Evolutionary conservation across 2,329 filamentous ascomycete genomes (phyloP).

Genomic region (Claviceps arundinis): DNA sequence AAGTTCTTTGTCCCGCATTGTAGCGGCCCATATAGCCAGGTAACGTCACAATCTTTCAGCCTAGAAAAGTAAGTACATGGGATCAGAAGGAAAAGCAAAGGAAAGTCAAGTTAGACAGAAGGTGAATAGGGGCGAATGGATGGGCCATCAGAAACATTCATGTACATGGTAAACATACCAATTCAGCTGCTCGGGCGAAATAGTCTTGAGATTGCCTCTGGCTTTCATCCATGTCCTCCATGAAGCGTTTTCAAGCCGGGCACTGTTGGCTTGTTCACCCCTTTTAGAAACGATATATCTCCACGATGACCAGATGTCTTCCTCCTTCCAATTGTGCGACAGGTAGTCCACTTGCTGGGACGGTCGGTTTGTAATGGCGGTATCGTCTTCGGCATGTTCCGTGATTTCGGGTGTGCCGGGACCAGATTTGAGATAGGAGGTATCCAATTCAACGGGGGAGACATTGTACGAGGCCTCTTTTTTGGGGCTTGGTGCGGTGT

Average conservation of each 20-base stretch:
- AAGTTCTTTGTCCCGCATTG: slow-evolving; percentile 55
- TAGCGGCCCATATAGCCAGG: slow-evolving; percentile 90
- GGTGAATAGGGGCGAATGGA: too few relatives aligned
- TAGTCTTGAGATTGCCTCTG: slow-evolving; percentile 73
- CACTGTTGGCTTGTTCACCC: slow-evolving; percentile 66
- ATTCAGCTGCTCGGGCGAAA: slow-evolving; percentile 84
- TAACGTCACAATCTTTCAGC: slow-evolving; percentile 95
- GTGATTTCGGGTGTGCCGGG: slow-evolving; percentile 43
- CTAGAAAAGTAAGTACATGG: slow-evolving; percentile 29
- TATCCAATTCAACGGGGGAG: slow-evolving; percentile 42
- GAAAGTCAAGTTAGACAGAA: slow-evolving; percentile 14
- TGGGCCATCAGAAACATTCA: too few relatives aligned
- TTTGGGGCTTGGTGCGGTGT: slow-evolving; percentile 36
- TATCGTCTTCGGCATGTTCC: slow-evolving; percentile 65
- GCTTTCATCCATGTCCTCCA: slow-evolving; percentile 96
- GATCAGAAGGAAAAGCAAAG: neutral
- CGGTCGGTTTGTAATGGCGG: slow-evolving; percentile 57
- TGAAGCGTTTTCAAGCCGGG: slow-evolving; percentile 83
- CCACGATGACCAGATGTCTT: slow-evolving; percentile 97
- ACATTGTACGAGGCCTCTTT: slow-evolving; percentile 36
- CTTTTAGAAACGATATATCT: slow-evolving; percentile 76
- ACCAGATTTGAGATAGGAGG: slow-evolving; percentile 35
- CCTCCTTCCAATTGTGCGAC: slow-evolving; percentile 84
- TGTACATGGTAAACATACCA: slow-evolving; percentile 50
- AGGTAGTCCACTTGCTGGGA: slow-evolving; percentile 91